Evolutionary conservation across 2,329 filamentous ascomycete species (phyloP).

Genomic region (Penicillium frequentans): DNA sequence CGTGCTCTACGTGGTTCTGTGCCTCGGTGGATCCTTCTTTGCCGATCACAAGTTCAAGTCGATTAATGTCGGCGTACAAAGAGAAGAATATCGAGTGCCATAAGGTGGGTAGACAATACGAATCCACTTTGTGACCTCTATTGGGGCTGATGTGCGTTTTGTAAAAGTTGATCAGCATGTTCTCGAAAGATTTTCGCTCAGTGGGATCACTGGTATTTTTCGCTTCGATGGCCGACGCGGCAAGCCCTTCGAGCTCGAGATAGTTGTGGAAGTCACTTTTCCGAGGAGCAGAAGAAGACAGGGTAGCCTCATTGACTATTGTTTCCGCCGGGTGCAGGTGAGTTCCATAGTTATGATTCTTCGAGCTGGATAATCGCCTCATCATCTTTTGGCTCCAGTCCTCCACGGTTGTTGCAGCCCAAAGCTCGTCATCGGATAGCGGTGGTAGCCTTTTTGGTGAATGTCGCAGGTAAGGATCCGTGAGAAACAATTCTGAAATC

Average conservation of each 20-base stretch:
- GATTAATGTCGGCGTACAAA: conserved; percentile 26
- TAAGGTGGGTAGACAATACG: conserved; percentile 24
- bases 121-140: conserved; percentile 5
- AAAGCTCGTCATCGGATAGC: conserved; percentile 11
- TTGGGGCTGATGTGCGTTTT: conserved; percentile 10
- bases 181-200: neutral
- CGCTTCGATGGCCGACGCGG: conserved; percentile 20
- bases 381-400: conserved; percentile 6
- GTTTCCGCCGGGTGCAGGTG: neutral
- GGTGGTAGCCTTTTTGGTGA: conserved; percentile 1
- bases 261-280: conserved; percentile 19
- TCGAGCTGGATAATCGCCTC: neutral
- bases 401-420: conserved; percentile 13
- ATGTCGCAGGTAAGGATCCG: conserved; percentile 10
- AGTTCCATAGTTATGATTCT: neutral
- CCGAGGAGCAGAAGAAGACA: no score
- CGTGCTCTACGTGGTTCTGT: conserved; percentile 10
- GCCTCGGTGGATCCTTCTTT: conserved; percentile 24
- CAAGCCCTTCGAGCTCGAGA: conserved; percentile 21
- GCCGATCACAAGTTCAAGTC: conserved; percentile 28
- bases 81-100: conserved; percentile 32
- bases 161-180: conserved; percentile 5
- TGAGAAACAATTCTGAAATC: conserved; percentile 5
- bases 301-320: neutral
- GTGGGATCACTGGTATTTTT: neutral